phyloP scores from a whole-genome alignment of 305 asterid genomes.

The Solanum hybrid region DNA sequence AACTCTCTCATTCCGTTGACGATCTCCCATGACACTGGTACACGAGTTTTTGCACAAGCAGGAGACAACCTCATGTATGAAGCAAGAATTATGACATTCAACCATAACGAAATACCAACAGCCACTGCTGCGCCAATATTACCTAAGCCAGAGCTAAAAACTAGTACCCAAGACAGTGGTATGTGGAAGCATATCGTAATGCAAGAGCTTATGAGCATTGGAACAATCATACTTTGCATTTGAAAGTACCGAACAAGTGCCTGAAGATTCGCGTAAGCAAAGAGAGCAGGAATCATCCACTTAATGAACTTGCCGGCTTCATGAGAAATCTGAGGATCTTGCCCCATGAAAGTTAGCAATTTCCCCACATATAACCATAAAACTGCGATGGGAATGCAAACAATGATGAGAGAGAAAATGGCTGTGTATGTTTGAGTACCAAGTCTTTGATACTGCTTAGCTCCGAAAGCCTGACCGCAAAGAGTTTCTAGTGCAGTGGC shows the following conservation, averaged over 20 bases:
- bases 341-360: conserved; percentile 42
- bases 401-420: conserved; percentile 31
- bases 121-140: conserved; percentile 57
- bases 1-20: conserved; percentile 41
- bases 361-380: conserved; percentile 48
- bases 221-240: conserved; percentile 55
- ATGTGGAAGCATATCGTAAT: conserved; percentile 49
- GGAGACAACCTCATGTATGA: conserved; percentile 47
- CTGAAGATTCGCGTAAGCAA: conserved; percentile 63
- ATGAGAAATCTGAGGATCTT: conserved; percentile 60
- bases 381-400: conserved; percentile 46
- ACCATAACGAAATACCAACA: conserved; percentile 55
- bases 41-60: conserved; percentile 40
- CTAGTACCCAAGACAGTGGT: conserved; percentile 44
- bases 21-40: conserved; percentile 46
- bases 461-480: conserved; percentile 79
- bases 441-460: conserved; percentile 54
- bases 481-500: conserved; percentile 63
- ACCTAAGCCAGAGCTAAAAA: conserved; percentile 32
- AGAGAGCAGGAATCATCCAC: conserved; percentile 59
- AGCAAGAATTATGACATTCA: conserved; percentile 38
- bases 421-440: conserved; percentile 70
- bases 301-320: conserved; percentile 54
- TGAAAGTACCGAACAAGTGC: conserved; percentile 63
- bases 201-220: conserved; percentile 55